Base-by-base conservation (phyloP, 257 asterid species). In the Fraxinus americana region DNA sequence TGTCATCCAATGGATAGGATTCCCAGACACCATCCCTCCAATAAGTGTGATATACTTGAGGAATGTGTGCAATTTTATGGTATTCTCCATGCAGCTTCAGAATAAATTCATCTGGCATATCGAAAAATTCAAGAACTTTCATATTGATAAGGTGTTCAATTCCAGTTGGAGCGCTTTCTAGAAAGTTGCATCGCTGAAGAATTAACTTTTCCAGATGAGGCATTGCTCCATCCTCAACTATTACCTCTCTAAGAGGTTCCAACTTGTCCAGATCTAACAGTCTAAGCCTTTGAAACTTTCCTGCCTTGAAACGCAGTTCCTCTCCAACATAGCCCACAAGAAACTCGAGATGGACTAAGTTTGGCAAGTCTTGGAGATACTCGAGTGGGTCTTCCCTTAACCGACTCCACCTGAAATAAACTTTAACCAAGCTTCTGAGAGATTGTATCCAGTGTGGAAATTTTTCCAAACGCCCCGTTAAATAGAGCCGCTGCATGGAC, bases 311-410 rank as follows among this genome's bases (percentile, higher is more conserved):
- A 39, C 59, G 27, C 23, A 84, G 69, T 16, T 65, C 71, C 14
- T 48, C 43, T 12, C 83, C 85, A 5, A 39, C 34, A 73, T 67
- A 84, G 21, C 71, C 81, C 11, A 7, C 69, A 34, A 52, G 59
- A 50, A 84, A 63, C 35, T 75, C 69, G 16, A 84, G 83, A 17
- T 75, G 70, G 67, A 78, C 73, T 2, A 84, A 70, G 17, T 81
- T 81, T 2, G 85, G 85, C 78, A 81, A 63, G 43, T 75, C 78
- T 72, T 81, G 79, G n/a, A 85, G 83, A n/a, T 45, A 72, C 19
- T 48, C 25, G 2, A 82, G 82, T 9, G 84, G 84, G 63, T 82
- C 82, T 12, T 82, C 70, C 27, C 32, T 50, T 54, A 82, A 76
- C 4, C 11, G 66, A 7, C 70, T 78, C 80, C 84, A 72, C 52